Evolutionary conservation across 441 rosid genomes (phyloP).

Genomic region (Populus tomentosa): DNA sequence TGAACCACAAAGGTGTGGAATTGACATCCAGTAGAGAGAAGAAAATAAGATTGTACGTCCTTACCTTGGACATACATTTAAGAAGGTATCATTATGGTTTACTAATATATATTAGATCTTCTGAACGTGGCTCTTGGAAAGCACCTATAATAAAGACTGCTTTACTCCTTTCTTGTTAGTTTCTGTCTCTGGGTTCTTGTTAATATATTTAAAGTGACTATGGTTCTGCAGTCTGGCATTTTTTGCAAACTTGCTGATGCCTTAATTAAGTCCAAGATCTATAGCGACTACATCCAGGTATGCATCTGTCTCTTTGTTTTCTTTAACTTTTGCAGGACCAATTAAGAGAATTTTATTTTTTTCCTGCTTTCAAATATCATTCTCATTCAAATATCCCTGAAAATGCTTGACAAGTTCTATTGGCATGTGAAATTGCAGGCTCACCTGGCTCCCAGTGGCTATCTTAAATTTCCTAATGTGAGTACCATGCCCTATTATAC

Average conservation of each 20-base stretch:
- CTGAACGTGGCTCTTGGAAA: neutral
- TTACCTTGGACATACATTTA: neutral
- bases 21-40: neutral
- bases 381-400: constrained; percentile 4
- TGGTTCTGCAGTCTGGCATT: constrained; percentile 51
- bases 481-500: constrained; percentile 22
- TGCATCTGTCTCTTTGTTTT: constrained; percentile 9
- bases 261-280: constrained; percentile 53
- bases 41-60: neutral
- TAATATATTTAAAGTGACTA: constrained; percentile 1
- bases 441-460: constrained; percentile 81
- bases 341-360: neutral
- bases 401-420: constrained; percentile 1
- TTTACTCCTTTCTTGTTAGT: neutral
- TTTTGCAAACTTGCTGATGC: constrained; percentile 47
- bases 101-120: neutral
- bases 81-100: neutral
- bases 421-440: constrained; percentile 40
- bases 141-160: neutral
- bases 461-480: constrained; percentile 70
- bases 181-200: neutral
- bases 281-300: constrained; percentile 66
- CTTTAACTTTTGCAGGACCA: neutral
- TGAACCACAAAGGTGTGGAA: neutral
- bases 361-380: neutral